Evolutionary conservation across 2,329 filamentous ascomycete species (phyloP).

Genomic region (Trichoderma pleuroti): DNA sequence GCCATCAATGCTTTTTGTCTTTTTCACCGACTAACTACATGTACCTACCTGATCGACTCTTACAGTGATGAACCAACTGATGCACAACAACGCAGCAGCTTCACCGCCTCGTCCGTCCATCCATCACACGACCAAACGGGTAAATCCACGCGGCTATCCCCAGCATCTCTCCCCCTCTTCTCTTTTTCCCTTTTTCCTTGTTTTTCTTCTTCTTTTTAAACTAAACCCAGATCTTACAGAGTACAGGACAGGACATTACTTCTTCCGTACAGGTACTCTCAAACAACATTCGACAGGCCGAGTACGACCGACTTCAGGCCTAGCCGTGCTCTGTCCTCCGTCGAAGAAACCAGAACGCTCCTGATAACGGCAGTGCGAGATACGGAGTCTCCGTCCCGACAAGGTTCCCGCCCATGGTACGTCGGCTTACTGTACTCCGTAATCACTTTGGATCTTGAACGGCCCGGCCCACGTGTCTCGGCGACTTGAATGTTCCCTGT

Average conservation of each 20-base stretch:
- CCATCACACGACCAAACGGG: background rate
- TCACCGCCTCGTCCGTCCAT: background rate
- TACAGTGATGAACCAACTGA: background rate
- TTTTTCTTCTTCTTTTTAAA: background rate
- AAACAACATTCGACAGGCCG: background rate
- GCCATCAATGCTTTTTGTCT: background rate
- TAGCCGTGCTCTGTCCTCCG: background rate
- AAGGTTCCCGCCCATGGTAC: background rate
- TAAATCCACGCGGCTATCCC: background rate
- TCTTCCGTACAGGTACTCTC: background rate
- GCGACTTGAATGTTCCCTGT: background rate
- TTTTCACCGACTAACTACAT: too few relatives aligned
- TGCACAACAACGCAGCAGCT: background rate
- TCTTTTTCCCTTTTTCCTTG: background rate
- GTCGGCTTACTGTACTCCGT: background rate
- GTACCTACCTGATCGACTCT: background rate
- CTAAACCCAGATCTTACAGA: background rate
- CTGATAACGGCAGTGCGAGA: background rate
- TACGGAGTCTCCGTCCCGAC: constrained; percentile 4
- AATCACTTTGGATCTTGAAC: background rate
- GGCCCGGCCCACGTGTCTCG: background rate
- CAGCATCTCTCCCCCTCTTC: background rate
- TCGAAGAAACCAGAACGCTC: background rate
- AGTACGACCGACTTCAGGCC: background rate
- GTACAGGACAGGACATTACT: background rate